Evolutionary conservation across 495 filamentous ascomycete genomes (phyloP).

Genomic region (Gamarada debralockiae): DNA sequence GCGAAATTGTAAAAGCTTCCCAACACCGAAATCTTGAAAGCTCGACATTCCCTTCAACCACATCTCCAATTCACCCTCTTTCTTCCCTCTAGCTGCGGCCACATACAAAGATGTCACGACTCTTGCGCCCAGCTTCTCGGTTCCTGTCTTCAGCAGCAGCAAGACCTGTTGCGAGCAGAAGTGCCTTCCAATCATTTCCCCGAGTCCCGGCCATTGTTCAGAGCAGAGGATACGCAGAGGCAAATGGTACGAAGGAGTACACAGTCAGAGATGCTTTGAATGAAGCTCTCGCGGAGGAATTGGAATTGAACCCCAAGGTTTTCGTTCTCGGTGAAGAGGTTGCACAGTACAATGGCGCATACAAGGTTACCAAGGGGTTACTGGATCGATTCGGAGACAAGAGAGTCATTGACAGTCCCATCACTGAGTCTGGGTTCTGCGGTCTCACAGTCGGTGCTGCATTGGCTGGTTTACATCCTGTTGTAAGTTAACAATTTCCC

Average conservation of each 20-base stretch:
- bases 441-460: constrained; percentile 94
- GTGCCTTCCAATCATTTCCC: constrained; percentile 45
- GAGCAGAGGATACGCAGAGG: constrained; percentile 49
- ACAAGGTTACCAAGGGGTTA: constrained; percentile 98
- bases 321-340: constrained; percentile 97
- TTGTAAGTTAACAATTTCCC: constrained; percentile 56
- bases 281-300: constrained; percentile 94
- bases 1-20: not conserved
- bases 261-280: constrained; percentile 96
- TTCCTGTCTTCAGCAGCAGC: constrained; percentile 63
- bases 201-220: constrained; percentile 39
- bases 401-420: constrained; percentile 96
- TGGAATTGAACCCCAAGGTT: constrained; percentile 90
- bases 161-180: constrained; percentile 44
- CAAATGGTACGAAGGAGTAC: constrained; percentile 77
- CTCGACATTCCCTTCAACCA: not conserved
- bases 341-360: constrained; percentile 98
- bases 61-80: constrained; percentile 20
- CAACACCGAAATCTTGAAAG: not conserved
- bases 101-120: constrained; percentile 53
- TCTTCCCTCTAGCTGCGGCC: constrained; percentile 22
- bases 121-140: constrained; percentile 77
- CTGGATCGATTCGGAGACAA: constrained; percentile 96
- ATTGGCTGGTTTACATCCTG: constrained; percentile 86
- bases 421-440: constrained; percentile 92